These are phyloP conservation scores for Eucalyptus caleyi DNA, from an alignment of 345 rosid genomes.

Conservation along the genomic window DNA sequence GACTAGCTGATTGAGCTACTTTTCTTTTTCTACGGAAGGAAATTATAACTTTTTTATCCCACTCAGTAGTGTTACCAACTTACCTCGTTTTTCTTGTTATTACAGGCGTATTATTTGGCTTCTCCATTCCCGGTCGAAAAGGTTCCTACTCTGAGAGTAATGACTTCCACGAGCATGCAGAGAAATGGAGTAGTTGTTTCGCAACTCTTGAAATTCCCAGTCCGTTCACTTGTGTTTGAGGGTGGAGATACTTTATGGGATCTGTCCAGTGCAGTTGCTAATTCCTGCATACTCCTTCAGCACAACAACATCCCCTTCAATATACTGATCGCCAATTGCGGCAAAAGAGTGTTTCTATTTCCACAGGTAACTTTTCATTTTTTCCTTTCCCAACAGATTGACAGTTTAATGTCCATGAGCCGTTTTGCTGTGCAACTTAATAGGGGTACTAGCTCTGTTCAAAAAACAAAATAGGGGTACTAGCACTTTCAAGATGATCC, in stretches of 20 bases:
- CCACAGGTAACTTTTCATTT: conserved; percentile 17
- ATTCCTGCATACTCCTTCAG: conserved; percentile 33
- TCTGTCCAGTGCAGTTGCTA: conserved; percentile 17
- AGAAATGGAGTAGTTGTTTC: conserved; percentile 12
- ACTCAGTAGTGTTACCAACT: not conserved
- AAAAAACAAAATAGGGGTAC: not conserved
- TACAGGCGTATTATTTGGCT: conserved; percentile 32
- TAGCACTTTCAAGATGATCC: not conserved
- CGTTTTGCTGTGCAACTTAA: not conserved
- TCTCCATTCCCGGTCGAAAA: conserved; percentile 30
- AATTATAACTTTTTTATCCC: not conserved
- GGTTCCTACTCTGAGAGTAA: conserved; percentile 14
- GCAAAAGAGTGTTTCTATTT: conserved; percentile 20
- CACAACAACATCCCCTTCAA: conserved; percentile 32
- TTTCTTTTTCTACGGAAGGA: not conserved
- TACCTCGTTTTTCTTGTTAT: not conserved
- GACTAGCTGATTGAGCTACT: not conserved
- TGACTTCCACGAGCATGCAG: not conserved
- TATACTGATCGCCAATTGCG: conserved; percentile 27
- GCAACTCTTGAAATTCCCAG: conserved; percentile 26
- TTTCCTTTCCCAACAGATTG: not conserved
- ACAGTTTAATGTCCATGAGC: not conserved
- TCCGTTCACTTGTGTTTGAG: conserved; percentile 30
- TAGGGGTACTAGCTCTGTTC: not conserved
- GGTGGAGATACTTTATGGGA: conserved; percentile 6